Conservation (phyloP, 1,284 basidiomycete species). For the Tilletia indica region DNA sequence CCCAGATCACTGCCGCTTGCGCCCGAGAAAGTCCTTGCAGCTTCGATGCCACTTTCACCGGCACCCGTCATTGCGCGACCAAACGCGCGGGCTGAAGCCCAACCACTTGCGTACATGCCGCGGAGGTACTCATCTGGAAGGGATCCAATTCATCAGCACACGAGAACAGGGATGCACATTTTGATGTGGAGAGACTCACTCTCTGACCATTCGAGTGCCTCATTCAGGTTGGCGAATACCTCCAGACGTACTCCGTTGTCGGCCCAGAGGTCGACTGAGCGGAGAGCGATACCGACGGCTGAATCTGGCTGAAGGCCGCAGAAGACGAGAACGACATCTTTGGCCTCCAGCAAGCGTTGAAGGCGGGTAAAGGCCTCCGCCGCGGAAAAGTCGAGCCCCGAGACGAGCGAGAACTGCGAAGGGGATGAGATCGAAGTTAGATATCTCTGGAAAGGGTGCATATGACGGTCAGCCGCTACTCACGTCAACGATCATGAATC, state of each 20-base stretch:
- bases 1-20: conserved; percentile 34
- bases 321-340: conserved; percentile 78
- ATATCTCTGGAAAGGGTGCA: conserved; percentile 56
- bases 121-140: conserved; percentile 54
- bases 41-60: neutral
- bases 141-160: neutral
- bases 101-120: conserved; percentile 49
- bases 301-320: conserved; percentile 67
- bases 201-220: conserved; percentile 82
- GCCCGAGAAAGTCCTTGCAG: neutral
- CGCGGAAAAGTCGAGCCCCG: conserved; percentile 88
- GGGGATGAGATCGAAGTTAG: neutral
- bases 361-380: conserved; percentile 92
- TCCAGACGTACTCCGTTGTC: conserved; percentile 59
- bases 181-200: conserved; percentile 7
- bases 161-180: neutral
- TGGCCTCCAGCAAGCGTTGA: conserved; percentile 75
- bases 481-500: conserved; percentile 63
- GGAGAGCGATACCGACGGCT: conserved; percentile 47
- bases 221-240: conserved; percentile 77
- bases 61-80: neutral
- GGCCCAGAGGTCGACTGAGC: conserved; percentile 69
- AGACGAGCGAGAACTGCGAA: conserved; percentile 74
- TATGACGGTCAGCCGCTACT: neutral
- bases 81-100: conserved; percentile 28